Percentiles rank a stretch among this genome's conserved stretches.
phyloP scores from a whole-genome alignment of 1,284 basidiomycete genomes.

The Sporisorium exsertum region DNA sequence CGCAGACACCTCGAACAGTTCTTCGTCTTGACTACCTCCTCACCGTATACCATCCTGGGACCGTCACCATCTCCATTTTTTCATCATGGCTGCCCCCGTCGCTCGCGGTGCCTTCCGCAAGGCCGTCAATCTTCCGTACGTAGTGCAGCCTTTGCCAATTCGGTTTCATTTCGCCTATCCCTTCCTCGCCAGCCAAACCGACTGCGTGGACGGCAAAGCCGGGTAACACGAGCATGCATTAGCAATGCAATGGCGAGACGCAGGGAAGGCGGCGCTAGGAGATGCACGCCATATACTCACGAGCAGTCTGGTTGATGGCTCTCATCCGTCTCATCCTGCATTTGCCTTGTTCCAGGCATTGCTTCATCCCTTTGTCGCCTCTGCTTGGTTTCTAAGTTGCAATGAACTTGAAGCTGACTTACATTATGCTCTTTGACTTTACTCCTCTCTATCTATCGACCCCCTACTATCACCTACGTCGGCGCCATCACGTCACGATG shows the following conservation, averaged over 20 bases:
- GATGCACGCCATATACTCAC: too few species aligned
- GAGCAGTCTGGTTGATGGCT: not conserved
- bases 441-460: not conserved
- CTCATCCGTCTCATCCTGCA: not conserved
- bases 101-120: slow-evolving; percentile 65
- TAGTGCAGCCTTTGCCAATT: slow-evolving; percentile 16
- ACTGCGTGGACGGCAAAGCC: not conserved
- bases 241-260: not conserved
- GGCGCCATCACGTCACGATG: not conserved
- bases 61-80: slow-evolving; percentile 20
- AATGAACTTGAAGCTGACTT: not conserved
- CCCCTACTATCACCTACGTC: not conserved
- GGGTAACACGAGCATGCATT: too few species aligned
- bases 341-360: not conserved
- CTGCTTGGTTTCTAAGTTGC: not conserved
- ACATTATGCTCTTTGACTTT: not conserved
- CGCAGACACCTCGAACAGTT: slow-evolving; percentile 11
- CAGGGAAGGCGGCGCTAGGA: not conserved
- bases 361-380: not conserved
- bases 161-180: not conserved
- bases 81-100: slow-evolving; percentile 57
- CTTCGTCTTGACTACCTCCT: slow-evolving; percentile 28
- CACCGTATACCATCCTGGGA: slow-evolving; percentile 21
- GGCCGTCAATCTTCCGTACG: slow-evolving; percentile 78
- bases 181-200: not conserved